Evolutionary conservation across 2,329 filamentous ascomycete species (phyloP).

Genomic region (Cladosporium sp.): DNA sequence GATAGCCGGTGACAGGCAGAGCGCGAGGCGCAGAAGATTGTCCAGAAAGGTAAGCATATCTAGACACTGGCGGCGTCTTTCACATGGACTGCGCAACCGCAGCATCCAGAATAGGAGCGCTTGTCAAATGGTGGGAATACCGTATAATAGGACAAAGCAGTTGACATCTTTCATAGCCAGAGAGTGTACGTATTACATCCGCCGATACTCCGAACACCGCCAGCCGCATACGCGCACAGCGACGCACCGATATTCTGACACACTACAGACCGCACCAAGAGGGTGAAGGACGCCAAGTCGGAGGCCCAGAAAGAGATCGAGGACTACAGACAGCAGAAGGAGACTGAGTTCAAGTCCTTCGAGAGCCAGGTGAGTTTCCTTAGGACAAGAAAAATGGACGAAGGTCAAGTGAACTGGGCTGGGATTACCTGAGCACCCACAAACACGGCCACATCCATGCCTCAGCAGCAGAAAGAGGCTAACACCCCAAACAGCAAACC

Average conservation of each 20-base stretch:
- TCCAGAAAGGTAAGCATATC: slow-evolving; percentile 73
- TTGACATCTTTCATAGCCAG: slow-evolving; percentile 53
- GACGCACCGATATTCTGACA: slow-evolving; percentile 13
- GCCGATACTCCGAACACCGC: not conserved
- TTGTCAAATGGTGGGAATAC: not conserved
- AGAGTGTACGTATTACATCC: slow-evolving; percentile 63
- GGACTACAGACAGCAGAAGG: slow-evolving; percentile 82
- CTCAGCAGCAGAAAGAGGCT: not conserved
- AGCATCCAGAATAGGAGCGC: not conserved
- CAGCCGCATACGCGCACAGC: too few species aligned
- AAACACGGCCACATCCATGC: not conserved
- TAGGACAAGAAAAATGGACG: not conserved
- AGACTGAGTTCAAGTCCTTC: slow-evolving; percentile 91
- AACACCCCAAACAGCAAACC: slow-evolving; percentile 61
- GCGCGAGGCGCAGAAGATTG: slow-evolving; percentile 97
- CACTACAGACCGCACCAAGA: slow-evolving; percentile 77
- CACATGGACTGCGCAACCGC: not conserved
- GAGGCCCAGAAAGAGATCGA: slow-evolving; percentile 98
- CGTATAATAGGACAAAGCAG: not conserved
- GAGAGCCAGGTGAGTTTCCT: slow-evolving; percentile 62
- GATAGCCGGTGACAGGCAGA: slow-evolving; percentile 64
- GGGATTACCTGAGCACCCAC: too few species aligned
- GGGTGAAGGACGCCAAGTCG: slow-evolving; percentile 90
- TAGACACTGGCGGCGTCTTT: not conserved
- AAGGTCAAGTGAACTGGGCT: too few species aligned